These are phyloP conservation scores for Ceriops decandra DNA, from an alignment of 345 rosid genomes.

Conservation along the genomic window DNA sequence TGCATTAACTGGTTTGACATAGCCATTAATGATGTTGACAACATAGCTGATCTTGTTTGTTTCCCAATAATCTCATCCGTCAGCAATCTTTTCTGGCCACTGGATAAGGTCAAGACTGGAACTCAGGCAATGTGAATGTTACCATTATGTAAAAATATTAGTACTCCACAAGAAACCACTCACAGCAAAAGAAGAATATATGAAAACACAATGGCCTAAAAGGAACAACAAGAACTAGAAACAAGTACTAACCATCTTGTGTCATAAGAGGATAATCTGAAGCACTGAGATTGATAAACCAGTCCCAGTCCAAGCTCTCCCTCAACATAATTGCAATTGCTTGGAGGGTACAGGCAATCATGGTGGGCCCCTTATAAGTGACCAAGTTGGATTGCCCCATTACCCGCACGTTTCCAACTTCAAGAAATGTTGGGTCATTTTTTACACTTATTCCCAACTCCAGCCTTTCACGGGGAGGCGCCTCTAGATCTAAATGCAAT, in stretches of 20 bases:
- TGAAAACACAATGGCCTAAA: slow-evolving; percentile 3
- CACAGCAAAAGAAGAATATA: neutral
- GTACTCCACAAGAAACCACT: neutral
- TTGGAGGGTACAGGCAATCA: slow-evolving; percentile 90
- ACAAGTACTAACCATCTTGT: slow-evolving; percentile 72
- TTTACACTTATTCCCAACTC: slow-evolving; percentile 63
- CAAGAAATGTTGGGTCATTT: slow-evolving; percentile 62
- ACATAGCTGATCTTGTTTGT: no score
- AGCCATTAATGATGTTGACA: no score
- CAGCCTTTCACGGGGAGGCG: slow-evolving; percentile 79
- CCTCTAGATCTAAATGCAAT: slow-evolving; percentile 90
- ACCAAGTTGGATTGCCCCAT: slow-evolving; percentile 91
- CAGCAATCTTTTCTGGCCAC: no score
- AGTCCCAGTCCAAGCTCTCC: slow-evolving; percentile 90
- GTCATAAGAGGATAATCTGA: slow-evolving; percentile 92
- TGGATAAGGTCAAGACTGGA: no score
- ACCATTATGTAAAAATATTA: no score
- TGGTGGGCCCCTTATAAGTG: slow-evolving; percentile 90
- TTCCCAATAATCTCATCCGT: no score
- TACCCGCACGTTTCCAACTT: slow-evolving; percentile 80
- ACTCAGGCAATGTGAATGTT: no score
- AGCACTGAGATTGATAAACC: slow-evolving; percentile 93
- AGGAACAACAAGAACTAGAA: slow-evolving; percentile 1
- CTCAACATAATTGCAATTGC: slow-evolving; percentile 75
- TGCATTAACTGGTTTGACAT: no score